Evolutionary conservation across 2,329 filamentous ascomycete species (phyloP).

Genomic region (Magnaporthiopsis incrustans): DNA sequence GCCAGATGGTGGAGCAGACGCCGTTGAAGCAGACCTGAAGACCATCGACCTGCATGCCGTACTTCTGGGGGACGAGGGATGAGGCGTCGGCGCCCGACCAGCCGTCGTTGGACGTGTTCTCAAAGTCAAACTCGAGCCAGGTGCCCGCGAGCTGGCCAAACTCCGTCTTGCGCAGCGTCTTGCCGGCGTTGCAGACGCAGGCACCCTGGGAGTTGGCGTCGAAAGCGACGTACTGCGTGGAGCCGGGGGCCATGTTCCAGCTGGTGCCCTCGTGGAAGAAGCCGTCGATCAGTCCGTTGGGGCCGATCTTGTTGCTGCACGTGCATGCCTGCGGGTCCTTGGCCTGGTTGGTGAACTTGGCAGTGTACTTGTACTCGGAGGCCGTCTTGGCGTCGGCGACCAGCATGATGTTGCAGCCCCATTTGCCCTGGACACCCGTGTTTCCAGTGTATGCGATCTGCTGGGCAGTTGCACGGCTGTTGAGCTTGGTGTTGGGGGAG

Average conservation of each 20-base stretch:
- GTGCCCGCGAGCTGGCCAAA: conserved; percentile 33
- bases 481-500: conserved; percentile 13
- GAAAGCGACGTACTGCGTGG: conserved; percentile 33
- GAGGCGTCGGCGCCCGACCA: conserved; percentile 46
- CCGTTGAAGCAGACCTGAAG: conserved; percentile 30
- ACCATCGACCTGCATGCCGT: conserved; percentile 26
- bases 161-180: conserved; percentile 24
- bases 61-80: conserved; percentile 33
- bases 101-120: conserved; percentile 33
- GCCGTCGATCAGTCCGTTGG: conserved; percentile 34
- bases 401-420: conserved; percentile 45
- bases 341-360: conserved; percentile 30
- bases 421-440: conserved; percentile 30
- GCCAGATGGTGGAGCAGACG: conserved; percentile 24
- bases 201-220: conserved; percentile 40
- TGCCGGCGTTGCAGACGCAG: conserved; percentile 32
- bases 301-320: conserved; percentile 47
- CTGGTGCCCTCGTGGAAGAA: conserved; percentile 36
- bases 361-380: conserved; percentile 35
- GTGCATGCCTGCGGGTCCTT: conserved; percentile 25
- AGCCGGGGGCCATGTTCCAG: conserved; percentile 31
- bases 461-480: conserved; percentile 32
- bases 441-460: conserved; percentile 42
- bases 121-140: conserved; percentile 45
- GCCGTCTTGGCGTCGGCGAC: conserved; percentile 25